Evolutionary conservation across 1,284 basidiomycete genomes (phyloP).

Genomic region (Ceratobasidium sp.): DNA sequence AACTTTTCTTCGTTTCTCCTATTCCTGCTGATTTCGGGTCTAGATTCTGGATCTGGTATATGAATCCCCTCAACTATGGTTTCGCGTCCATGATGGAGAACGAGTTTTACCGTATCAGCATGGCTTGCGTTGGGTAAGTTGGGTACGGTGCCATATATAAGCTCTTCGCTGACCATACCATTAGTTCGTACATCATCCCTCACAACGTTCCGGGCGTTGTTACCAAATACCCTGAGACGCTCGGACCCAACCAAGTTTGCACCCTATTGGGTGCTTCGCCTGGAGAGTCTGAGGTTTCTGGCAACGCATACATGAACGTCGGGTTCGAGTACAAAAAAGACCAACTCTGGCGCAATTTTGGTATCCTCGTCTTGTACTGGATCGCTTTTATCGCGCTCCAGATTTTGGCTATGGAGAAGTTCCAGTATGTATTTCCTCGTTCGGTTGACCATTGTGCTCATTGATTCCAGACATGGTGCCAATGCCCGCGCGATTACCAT

Average conservation of each 20-base stretch:
- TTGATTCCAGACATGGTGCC: slow-evolving; percentile 55
- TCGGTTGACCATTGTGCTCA: slow-evolving; percentile 3
- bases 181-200: slow-evolving; percentile 68
- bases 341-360: slow-evolving; percentile 52
- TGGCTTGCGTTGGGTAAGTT: slow-evolving; percentile 43
- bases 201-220: slow-evolving; percentile 66
- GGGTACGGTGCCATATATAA: slow-evolving; percentile 52
- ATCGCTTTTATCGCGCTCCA: slow-evolving; percentile 72
- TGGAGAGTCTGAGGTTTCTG: slow-evolving; percentile 41
- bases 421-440: slow-evolving; percentile 56
- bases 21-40: not conserved
- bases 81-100: slow-evolving; percentile 85
- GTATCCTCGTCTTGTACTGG: slow-evolving; percentile 62
- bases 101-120: slow-evolving; percentile 75
- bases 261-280: slow-evolving; percentile 44
- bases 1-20: slow-evolving; percentile 56
- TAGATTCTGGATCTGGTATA: slow-evolving; percentile 52
- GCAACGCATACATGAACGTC: slow-evolving; percentile 21
- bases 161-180: slow-evolving; percentile 61
- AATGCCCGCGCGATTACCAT: slow-evolving; percentile 61
- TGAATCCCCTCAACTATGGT: slow-evolving; percentile 80
- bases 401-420: slow-evolving; percentile 67
- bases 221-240: slow-evolving; percentile 62
- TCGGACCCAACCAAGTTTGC: slow-evolving; percentile 50
- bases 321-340: slow-evolving; percentile 46